A percentile compares a stretch with the other conserved stretches of the same genome.
Evolutionary conservation across 2,329 filamentous ascomycete genomes (phyloP).

Genomic region (Huntiella abstrusa): DNA sequence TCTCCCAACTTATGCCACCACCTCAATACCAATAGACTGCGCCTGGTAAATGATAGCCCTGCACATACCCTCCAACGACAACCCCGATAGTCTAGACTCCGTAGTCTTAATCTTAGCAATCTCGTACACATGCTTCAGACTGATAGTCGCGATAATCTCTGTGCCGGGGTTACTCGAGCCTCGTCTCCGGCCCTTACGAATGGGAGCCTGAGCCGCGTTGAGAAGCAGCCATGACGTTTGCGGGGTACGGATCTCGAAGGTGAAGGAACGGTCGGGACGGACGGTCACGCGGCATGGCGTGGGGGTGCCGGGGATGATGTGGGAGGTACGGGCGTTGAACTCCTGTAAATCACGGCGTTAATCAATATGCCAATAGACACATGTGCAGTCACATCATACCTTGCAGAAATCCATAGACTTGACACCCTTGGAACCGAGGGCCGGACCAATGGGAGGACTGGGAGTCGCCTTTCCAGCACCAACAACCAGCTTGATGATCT

Average conservation of each 20-base stretch:
- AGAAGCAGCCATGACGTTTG: slow-evolving; percentile 84
- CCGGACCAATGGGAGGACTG: slow-evolving; percentile 88
- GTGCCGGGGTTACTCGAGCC: slow-evolving; percentile 58
- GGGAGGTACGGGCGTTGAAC: slow-evolving; percentile 85
- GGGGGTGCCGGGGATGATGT: slow-evolving; percentile 66
- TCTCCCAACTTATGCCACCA: slow-evolving; percentile 34
- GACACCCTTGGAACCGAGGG: slow-evolving; percentile 89
- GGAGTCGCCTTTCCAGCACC: slow-evolving; percentile 89
- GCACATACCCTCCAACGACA: slow-evolving; percentile 52
- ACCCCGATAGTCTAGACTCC: slow-evolving; percentile 53
- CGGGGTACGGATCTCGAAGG: slow-evolving; percentile 83
- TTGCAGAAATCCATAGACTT: slow-evolving; percentile 99
- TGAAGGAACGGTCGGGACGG: slow-evolving; percentile 79
- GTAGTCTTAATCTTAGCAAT: slow-evolving; percentile 91
- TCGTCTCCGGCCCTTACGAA: slow-evolving; percentile 59
- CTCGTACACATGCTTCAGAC: slow-evolving; percentile 90
- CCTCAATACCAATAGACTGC: slow-evolving; percentile 54
- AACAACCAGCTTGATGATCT: slow-evolving; percentile 93
- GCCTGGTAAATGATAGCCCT: slow-evolving; percentile 56
- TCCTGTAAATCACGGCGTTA: slow-evolving; percentile 38
- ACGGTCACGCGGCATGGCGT: slow-evolving; percentile 83
- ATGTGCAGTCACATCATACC: slow-evolving; percentile 27
- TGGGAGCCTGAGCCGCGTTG: slow-evolving; percentile 57
- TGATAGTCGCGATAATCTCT: slow-evolving; percentile 67
- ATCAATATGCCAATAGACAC: not conserved